These are phyloP conservation scores for Gracilaria caudata DNA, from an alignment of 23 red algal genomes.

Conservation along the genomic window DNA sequence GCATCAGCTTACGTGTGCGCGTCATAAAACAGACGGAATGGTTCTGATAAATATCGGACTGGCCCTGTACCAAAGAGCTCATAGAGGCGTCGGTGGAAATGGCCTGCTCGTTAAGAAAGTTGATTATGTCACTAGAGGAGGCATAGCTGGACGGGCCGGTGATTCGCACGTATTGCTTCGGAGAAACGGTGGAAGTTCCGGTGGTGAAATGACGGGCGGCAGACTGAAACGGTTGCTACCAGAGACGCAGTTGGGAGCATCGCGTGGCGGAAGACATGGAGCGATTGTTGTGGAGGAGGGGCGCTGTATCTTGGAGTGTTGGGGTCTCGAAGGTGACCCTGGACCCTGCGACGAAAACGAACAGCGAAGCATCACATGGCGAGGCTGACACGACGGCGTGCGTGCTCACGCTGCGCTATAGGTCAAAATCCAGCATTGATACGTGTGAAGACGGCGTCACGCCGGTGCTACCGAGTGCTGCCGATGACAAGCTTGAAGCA, in stretches of 20 bases:
- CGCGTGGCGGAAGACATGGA: not conserved
- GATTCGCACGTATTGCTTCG: slow-evolving; percentile 53
- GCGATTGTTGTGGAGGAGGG: not conserved
- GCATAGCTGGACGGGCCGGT: slow-evolving; percentile 60
- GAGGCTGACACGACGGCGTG: too few species aligned
- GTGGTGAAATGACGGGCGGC: not conserved
- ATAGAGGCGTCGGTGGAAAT: not conserved
- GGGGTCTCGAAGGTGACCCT: not conserved
- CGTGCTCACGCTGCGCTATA: too few species aligned
- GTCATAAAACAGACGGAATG: slow-evolving; percentile 61
- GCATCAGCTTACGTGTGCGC: slow-evolving; percentile 23
- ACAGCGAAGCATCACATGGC: not conserved
- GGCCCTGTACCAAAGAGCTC: slow-evolving; percentile 47
- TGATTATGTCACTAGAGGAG: slow-evolving; percentile 17
- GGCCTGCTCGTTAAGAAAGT: slow-evolving; percentile 34
- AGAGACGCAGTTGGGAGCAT: not conserved
- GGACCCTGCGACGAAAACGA: too few species aligned
- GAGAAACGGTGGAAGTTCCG: not conserved
- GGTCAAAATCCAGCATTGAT: too few species aligned
- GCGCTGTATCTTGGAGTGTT: not conserved
- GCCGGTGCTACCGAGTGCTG: too few species aligned
- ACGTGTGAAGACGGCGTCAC: too few species aligned
- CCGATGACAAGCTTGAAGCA: not conserved
- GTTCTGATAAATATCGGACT: slow-evolving; percentile 66
- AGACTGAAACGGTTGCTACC: not conserved